Percentiles rank a stretch among this genome's conserved stretches.
These are phyloP conservation scores for Xylaria sp. DNA, from an alignment of 2,329 filamentous ascomycete species.

Conservation along the genomic window DNA sequence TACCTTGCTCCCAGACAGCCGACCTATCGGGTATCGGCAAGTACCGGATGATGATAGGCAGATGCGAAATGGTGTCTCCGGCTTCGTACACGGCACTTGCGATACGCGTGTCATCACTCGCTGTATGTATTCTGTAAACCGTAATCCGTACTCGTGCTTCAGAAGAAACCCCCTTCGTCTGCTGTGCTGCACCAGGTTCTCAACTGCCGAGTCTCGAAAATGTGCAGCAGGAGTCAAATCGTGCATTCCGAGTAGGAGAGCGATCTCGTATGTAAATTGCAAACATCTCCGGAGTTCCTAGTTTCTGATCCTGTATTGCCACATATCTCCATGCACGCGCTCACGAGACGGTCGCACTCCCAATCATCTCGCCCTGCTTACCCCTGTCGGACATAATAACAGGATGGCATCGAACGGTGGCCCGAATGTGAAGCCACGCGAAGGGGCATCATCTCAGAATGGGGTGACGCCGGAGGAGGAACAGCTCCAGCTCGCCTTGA, in stretches of 20 bases:
- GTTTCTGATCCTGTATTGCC: background rate
- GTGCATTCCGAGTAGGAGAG: background rate
- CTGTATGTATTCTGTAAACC: too few species aligned
- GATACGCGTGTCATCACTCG: too few species aligned
- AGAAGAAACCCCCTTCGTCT: too few species aligned
- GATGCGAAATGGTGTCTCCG: too few species aligned
- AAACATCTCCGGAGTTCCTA: background rate
- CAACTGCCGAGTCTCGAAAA: background rate
- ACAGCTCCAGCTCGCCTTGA: conserved; percentile 44
- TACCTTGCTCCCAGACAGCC: too few species aligned
- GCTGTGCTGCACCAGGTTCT: background rate
- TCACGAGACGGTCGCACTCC: background rate
- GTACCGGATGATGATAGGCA: too few species aligned
- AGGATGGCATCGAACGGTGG: conserved; percentile 17
- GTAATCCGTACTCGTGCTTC: too few species aligned
- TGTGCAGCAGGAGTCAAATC: background rate
- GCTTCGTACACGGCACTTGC: too few species aligned
- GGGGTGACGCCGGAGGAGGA: conserved; percentile 43
- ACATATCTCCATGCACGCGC: background rate
- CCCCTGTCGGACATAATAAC: background rate
- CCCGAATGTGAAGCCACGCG: conserved; percentile 9
- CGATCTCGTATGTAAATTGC: background rate
- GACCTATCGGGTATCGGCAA: too few species aligned
- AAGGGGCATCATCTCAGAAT: conserved; percentile 10
- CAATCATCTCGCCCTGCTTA: background rate